phyloP scores from a whole-genome alignment of 208 protist species.

The Trypanosomatidae sp. region DNA sequence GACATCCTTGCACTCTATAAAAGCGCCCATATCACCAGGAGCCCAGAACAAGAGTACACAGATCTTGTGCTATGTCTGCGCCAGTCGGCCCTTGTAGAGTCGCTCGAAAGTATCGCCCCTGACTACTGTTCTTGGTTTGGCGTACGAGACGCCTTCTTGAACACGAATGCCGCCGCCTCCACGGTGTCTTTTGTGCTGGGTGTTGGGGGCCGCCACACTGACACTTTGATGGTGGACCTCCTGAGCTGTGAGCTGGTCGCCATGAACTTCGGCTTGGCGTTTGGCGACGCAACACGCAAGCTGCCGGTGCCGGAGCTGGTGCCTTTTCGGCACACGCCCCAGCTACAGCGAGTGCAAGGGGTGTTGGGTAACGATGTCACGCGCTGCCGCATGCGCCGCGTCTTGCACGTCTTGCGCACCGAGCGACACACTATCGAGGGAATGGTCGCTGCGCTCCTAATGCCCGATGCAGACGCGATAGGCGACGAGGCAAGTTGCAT shows the following conservation, averaged over 20 bases:
- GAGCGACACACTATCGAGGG: conserved; percentile 66
- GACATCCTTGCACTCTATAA: not conserved
- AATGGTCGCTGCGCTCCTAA: conserved; percentile 28
- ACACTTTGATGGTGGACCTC: conserved; percentile 88
- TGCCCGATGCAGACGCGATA: not conserved
- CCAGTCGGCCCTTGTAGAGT: conserved; percentile 11
- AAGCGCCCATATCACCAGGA: not conserved
- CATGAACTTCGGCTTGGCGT: conserved; percentile 96
- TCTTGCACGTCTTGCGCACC: conserved; percentile 39
- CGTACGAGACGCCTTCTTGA: conserved; percentile 69
- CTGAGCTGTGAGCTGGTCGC: conserved; percentile 72
- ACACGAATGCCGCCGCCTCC: conserved; percentile 63
- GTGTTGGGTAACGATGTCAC: conserved; percentile 69
- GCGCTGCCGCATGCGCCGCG: conserved; percentile 60
- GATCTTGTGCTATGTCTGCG: conserved; percentile 7
- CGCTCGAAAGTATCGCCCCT: conserved; percentile 37
- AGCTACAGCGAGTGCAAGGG: conserved; percentile 69
- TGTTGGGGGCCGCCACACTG: conserved; percentile 93
- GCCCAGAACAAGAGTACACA: conserved; percentile 10
- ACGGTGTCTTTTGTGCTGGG: conserved; percentile 90
- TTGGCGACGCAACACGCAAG: conserved; percentile 85
- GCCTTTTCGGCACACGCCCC: conserved; percentile 91
- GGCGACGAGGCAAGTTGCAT: conserved; percentile 46
- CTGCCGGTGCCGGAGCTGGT: conserved; percentile 93
- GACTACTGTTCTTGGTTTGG: conserved; percentile 61